Conservation (phyloP, 2,329 filamentous ascomycete genomes). For the Colletotrichum endophyticum region DNA sequence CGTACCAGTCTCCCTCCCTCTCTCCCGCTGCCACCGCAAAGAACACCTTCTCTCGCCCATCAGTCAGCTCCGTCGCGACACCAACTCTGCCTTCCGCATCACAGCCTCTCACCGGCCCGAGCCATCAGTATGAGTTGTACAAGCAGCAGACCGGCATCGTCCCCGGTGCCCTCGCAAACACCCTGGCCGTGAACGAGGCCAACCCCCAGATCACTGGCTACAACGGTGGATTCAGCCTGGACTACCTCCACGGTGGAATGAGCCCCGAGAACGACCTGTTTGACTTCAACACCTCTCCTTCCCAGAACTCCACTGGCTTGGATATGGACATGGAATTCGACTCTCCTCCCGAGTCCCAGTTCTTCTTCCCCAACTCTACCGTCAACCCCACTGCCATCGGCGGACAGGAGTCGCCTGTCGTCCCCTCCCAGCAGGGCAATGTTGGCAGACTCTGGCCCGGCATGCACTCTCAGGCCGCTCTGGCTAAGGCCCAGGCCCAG, state of each 20-base stretch:
- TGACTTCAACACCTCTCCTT: slow-evolving; percentile 74
- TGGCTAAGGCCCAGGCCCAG: slow-evolving; percentile 75
- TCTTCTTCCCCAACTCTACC: slow-evolving; percentile 65
- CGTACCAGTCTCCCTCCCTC: slow-evolving; percentile 65
- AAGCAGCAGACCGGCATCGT: slow-evolving; percentile 95
- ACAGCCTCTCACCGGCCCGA: slow-evolving; percentile 77
- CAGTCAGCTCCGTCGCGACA: slow-evolving; percentile 57
- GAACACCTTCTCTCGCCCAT: slow-evolving; percentile 54
- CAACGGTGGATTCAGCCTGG: slow-evolving; percentile 52
- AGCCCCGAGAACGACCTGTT: slow-evolving; percentile 70
- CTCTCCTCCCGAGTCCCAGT: slow-evolving; percentile 55
- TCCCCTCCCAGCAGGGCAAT: slow-evolving; percentile 54
- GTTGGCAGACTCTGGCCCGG: slow-evolving; percentile 86
- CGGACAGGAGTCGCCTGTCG: slow-evolving; percentile 58
- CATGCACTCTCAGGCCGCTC: slow-evolving; percentile 89
- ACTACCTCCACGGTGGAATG: slow-evolving; percentile 58
- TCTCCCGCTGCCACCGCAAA: slow-evolving; percentile 61
- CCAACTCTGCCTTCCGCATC: slow-evolving; percentile 55
- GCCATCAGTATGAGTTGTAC: slow-evolving; percentile 94
- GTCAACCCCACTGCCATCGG: slow-evolving; percentile 77
- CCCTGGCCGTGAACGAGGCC: slow-evolving; percentile 76
- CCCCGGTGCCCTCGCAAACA: slow-evolving; percentile 79
- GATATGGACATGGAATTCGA: slow-evolving; percentile 70
- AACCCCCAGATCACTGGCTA: slow-evolving; percentile 59
- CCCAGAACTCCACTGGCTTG: slow-evolving; percentile 63